phyloP scores from a whole-genome alignment of 306 rosid species.

The Lathyrus oleraceus region DNA sequence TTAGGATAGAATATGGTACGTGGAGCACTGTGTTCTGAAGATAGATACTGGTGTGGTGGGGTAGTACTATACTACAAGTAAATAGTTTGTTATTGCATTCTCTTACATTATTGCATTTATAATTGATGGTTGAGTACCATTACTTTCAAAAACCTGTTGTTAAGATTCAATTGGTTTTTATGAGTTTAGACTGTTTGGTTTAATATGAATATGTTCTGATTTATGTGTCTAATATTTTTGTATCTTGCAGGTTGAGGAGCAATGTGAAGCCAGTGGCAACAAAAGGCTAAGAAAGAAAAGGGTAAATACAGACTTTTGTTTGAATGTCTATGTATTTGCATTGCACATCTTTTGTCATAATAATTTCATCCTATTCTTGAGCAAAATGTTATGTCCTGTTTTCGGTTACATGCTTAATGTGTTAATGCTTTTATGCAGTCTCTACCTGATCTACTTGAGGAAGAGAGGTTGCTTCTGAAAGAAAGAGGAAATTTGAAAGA shows the following conservation, averaged over 20 bases:
- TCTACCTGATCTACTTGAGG: conserved; percentile 65
- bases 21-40: conserved; percentile 3
- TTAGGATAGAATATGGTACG: conserved; percentile 2
- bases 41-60: neutral
- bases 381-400: neutral
- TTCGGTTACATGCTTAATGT: neutral
- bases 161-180: neutral
- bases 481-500: conserved; percentile 58
- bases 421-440: conserved; percentile 50
- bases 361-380: conserved; percentile 1
- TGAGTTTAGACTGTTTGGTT: neutral
- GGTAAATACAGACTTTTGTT: conserved; percentile 40
- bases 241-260: conserved; percentile 43
- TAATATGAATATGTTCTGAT: neutral
- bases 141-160: neutral
- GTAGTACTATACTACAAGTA: neutral
- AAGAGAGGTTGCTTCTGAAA: conserved; percentile 54
- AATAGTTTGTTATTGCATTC: neutral
- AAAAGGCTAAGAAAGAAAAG: conserved; percentile 68
- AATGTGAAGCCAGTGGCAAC: conserved; percentile 47
- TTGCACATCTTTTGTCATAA: neutral
- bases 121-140: neutral
- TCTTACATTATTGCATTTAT: conserved; percentile 11
- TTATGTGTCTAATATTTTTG: neutral
- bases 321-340: neutral